Evolutionary conservation across 306 rosid species (phyloP).

Genomic region (Ormosia emarginata): DNA sequence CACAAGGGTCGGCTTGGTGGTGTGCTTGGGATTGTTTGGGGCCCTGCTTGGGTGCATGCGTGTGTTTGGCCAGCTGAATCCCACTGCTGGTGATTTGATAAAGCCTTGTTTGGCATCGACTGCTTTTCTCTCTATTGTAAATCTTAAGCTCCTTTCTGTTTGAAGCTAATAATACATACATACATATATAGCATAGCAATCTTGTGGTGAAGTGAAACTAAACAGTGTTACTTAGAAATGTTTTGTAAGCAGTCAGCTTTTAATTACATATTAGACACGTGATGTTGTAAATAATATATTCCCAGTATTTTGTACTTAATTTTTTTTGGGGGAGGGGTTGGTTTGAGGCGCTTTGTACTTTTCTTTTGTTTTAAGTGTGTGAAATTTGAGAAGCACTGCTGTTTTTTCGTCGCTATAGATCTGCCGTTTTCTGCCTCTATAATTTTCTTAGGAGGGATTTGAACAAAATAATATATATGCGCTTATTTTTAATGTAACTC

Average conservation of each 20-base stretch:
- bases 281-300: not conserved
- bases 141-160: constrained; percentile 47
- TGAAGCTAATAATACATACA: not conserved
- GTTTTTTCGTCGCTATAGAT: not conserved
- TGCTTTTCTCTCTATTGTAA: constrained; percentile 54
- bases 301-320: not conserved
- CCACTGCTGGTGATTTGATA: constrained; percentile 33
- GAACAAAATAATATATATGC: too few relatives aligned
- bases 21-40: constrained; percentile 37
- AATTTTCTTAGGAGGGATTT: not conserved
- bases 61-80: constrained; percentile 35
- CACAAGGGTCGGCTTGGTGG: constrained; percentile 26
- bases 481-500: too few relatives aligned
- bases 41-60: constrained; percentile 35
- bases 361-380: not conserved
- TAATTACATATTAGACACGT: not conserved
- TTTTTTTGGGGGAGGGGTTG: not conserved
- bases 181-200: not conserved
- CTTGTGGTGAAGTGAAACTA: not conserved
- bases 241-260: not conserved
- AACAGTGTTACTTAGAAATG: not conserved
- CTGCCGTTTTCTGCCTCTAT: not conserved
- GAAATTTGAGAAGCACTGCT: not conserved
- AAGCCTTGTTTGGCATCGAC: constrained; percentile 61
- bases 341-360: not conserved